Conservation (phyloP, 1,284 basidiomycete genomes). For the Jaminaea rosea region DNA sequence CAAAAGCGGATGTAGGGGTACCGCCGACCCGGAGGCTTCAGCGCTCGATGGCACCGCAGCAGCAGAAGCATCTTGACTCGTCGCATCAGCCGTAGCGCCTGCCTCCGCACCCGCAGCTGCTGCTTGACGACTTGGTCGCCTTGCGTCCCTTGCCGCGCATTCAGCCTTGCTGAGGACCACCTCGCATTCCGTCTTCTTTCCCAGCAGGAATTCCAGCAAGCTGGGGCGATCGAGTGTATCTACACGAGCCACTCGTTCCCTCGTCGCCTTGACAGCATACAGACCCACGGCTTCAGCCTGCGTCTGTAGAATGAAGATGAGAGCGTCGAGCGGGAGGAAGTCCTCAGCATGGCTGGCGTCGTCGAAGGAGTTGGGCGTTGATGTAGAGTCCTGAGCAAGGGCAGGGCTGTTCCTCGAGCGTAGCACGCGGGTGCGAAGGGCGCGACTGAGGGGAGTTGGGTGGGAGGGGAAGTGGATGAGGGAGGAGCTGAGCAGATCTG, state of each 20-base stretch:
- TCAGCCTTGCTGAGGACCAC: slow-evolving; percentile 17
- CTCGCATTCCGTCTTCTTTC: slow-evolving; percentile 27
- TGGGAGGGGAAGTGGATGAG: not conserved
- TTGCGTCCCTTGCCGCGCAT: not conserved
- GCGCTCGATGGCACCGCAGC: slow-evolving; percentile 2
- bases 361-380: not conserved
- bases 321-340: slow-evolving; percentile 32
- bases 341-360: slow-evolving; percentile 3
- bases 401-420: not conserved
- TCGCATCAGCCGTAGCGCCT: slow-evolving; percentile 5
- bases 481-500: not conserved
- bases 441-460: too few species aligned
- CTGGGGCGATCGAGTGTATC: slow-evolving; percentile 31
- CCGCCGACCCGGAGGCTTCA: not conserved
- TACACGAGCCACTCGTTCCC: slow-evolving; percentile 27
- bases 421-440: not conserved
- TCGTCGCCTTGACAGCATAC: slow-evolving; percentile 35
- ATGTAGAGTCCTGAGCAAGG: not conserved
- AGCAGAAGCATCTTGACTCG: not conserved
- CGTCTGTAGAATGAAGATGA: slow-evolving; percentile 35
- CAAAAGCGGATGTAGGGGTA: not conserved
- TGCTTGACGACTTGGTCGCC: not conserved
- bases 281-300: slow-evolving; percentile 32
- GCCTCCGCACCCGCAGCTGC: slow-evolving; percentile 7
- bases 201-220: slow-evolving; percentile 36